These are phyloP conservation scores for Phytophthora gonapodyides DNA, from an alignment of 352 stramenopile genomes.

Conservation along the genomic window DNA sequence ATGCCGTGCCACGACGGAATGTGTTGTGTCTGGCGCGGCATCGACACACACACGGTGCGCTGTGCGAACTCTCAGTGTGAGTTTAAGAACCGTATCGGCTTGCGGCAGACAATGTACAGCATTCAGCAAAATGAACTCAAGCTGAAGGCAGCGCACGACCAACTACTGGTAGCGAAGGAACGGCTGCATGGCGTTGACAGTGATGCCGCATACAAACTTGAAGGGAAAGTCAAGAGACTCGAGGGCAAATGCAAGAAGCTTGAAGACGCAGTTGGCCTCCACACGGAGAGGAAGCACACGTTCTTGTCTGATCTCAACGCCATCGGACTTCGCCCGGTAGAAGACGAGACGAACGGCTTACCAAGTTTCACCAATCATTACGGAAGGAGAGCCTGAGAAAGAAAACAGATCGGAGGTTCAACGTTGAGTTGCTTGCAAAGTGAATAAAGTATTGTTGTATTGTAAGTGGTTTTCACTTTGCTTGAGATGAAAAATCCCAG, in stretches of 20 bases:
- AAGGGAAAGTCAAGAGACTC: constrained; percentile 26
- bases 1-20: constrained; percentile 57
- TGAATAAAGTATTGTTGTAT: too few relatives aligned
- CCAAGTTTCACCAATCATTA: constrained; percentile 27
- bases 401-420: too few relatives aligned
- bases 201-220: constrained; percentile 9
- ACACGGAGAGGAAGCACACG: constrained; percentile 27
- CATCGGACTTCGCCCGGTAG: not conserved
- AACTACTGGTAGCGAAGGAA: constrained; percentile 12
- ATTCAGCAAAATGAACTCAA: constrained; percentile 44
- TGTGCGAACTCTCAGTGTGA: constrained; percentile 67
- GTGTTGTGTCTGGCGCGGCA: constrained; percentile 62
- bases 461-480: too few relatives aligned
- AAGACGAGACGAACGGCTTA: constrained; percentile 6
- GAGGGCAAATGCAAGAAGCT: constrained; percentile 22
- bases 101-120: constrained; percentile 69
- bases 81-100: constrained; percentile 67
- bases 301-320: constrained; percentile 23
- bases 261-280: constrained; percentile 28
- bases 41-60: constrained; percentile 62
- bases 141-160: constrained; percentile 12
- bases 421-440: too few relatives aligned
- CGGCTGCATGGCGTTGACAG: not conserved
- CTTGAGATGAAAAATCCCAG: too few relatives aligned
- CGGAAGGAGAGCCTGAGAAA: constrained; percentile 1